Conservation (phyloP, 371 early-diverging fungal genomes). For the Mortierella sp. region DNA sequence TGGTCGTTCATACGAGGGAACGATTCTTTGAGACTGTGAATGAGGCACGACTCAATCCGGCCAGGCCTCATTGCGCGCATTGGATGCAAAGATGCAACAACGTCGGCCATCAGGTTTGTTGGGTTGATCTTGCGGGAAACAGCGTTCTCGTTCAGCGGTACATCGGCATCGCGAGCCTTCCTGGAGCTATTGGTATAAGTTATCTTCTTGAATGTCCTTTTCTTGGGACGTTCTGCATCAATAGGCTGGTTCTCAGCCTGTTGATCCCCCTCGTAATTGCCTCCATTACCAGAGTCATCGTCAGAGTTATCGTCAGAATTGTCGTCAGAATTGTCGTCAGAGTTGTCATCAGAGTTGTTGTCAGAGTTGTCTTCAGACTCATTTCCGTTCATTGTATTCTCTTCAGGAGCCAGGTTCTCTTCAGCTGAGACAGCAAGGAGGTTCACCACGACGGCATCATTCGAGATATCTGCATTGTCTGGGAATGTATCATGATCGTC, state of each 20-base stretch:
- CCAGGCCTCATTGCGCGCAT: conserved; percentile 32
- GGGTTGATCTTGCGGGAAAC: conserved; percentile 28
- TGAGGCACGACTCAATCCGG: conserved; percentile 23
- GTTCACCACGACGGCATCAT: conserved; percentile 18
- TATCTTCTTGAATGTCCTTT: conserved; percentile 21
- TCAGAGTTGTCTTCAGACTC: conserved; percentile 10
- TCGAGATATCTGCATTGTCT: conserved; percentile 15
- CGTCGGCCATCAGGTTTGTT: conserved; percentile 28
- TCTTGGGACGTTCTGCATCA: conserved; percentile 18
- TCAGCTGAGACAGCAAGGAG: conserved; percentile 15
- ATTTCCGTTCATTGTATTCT: conserved; percentile 4
- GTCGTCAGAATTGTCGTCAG: conserved; percentile 4
- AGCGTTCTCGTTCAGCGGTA: conserved; percentile 18
- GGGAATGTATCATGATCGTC: conserved; percentile 22
- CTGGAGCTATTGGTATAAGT: conserved; percentile 26
- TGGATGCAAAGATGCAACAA: conserved; percentile 30
- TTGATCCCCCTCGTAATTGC: conserved; percentile 20
- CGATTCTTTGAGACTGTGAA: conserved; percentile 24
- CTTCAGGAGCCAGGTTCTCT: conserved; percentile 7
- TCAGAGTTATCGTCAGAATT: conserved; percentile 13
- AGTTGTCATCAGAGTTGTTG: background rate
- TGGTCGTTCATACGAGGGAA: conserved; percentile 21
- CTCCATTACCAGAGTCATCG: conserved; percentile 14
- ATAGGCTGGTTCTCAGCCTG: conserved; percentile 12
- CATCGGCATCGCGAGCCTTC: conserved; percentile 26